Evolutionary conservation across 371 early-diverging fungal species (phyloP), one percentile per base, ranked within the genome.

Genomic region (Encephalitozoon hellem): DNA sequence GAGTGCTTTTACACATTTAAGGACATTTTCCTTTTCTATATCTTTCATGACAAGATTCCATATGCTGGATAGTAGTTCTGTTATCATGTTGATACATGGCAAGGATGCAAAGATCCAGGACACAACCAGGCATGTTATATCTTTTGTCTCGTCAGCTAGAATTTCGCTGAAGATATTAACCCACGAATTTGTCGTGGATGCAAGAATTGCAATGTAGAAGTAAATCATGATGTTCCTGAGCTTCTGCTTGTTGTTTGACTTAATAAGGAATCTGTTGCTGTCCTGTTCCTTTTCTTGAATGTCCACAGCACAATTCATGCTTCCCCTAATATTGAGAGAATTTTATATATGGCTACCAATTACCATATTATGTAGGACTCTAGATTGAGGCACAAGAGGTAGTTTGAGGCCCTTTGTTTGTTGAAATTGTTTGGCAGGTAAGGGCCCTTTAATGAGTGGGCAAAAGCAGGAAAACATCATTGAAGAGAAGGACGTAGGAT

Each of bases 401-500:
- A 1, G 2, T 9, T 21, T 8, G 18, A 15, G 49, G 21, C 8
- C 21, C 21, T 47, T 47, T 47, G 49, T 59, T 59, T 18, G 34
- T 38, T 59, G 34, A 59, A 59, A 59, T 59, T 59, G 59, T 59
- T 59, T 59, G 59, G 12, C 9, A 34, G 34, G 59, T 34, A 59
- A 59, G 38, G 34, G 49, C 59, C 59, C 59, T 34, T 59, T 59
- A 38, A 59, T 59, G 59, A 59, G 18, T 34, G 38, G 38, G 3
- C 59, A 59, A 28, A 59, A 59, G 59, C 59, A 59, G 21, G 59
- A 59, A 3, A 59, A 59, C 59, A 59, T 59, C 30, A 43, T 74
- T 41, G 28, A 74, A n/a, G 85, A 82, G 34, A 74, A 63, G 30
- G 82, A 83, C 18, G 59, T 84, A 25, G 76, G 77, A 38, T 47